These are phyloP conservation scores for Pseudozyma sp. DNA, from an alignment of 1,284 basidiomycete genomes.

Conservation along the genomic window DNA sequence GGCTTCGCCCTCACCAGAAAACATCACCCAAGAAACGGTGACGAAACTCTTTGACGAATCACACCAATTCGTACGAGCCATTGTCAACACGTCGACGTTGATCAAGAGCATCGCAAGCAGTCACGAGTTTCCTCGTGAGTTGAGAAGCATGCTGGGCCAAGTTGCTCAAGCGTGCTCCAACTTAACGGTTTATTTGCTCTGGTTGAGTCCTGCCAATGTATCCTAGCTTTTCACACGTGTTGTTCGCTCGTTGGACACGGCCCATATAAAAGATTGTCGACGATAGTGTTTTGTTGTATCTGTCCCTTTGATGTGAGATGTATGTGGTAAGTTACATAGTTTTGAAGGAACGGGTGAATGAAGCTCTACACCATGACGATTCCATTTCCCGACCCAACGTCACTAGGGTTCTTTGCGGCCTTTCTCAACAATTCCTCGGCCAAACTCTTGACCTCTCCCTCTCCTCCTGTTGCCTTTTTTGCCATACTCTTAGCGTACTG, in stretches of 20 bases:
- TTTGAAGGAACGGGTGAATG: not conserved
- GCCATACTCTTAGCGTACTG: constrained; percentile 26
- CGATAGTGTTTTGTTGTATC: not conserved
- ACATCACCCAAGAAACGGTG: constrained; percentile 31
- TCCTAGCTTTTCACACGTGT: constrained; percentile 4
- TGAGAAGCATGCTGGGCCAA: constrained; percentile 53
- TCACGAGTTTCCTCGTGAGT: constrained; percentile 56
- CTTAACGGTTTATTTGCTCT: constrained; percentile 60
- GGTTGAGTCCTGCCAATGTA: constrained; percentile 39
- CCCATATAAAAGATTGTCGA: not conserved
- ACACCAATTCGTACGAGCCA: constrained; percentile 58
- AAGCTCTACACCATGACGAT: constrained; percentile 63
- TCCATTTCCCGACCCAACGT: constrained; percentile 61
- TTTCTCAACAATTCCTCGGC: constrained; percentile 36
- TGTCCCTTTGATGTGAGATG: not conserved
- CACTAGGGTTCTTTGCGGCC: constrained; percentile 31
- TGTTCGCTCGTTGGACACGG: not conserved
- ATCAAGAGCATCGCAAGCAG: constrained; percentile 52
- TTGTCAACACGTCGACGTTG: constrained; percentile 59
- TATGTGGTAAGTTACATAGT: not conserved
- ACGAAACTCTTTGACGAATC: constrained; percentile 54
- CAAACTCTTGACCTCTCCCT: constrained; percentile 7
- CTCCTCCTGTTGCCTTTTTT: constrained; percentile 5
- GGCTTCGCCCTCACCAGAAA: constrained; percentile 19
- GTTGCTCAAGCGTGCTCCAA: constrained; percentile 59